Base-by-base conservation (phyloP, 768 basidiomycete species). In the Astraeus odoratus region DNA sequence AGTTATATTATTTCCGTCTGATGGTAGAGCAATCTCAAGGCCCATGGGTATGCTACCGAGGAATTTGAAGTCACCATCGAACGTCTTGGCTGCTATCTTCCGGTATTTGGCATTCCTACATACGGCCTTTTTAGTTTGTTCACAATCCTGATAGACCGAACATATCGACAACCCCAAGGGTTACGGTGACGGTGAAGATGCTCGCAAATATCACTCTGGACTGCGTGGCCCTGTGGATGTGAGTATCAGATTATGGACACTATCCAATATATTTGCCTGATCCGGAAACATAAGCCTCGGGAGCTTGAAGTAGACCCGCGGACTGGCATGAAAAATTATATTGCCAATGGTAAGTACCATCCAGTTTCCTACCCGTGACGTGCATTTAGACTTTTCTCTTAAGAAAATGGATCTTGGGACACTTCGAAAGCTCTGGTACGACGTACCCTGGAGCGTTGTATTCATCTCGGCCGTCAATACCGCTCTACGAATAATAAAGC, bases 321-420 rank as follows among this genome's bases (percentile, higher is more conserved):
- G 12, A 88, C 86, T 0, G 94, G 92, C 2, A 94, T 97, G 92
- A 94, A 94, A 71, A 97, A 93, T 54, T 90, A 89, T 63, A 93
- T 94, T 48, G 88, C 88, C 0, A 94, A 93, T 61, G 79, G 80
- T 77, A 47, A 9, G 55, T 33, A 24, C 16, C 15, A 18, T n/a
- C 19, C n/a, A 22, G 16, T 15, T 24, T 8, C 24, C 22, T 3
- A n/a, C 8, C 1, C 15, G 25, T 24, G 19, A 8, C n/a, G 29
- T 8, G 10, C 4, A 19, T 27, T n/a, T 35, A 19, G n/a, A 10
- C 9, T 15, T 19, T 15, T 7, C 13, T 1, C 29, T 8, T 22
- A 51, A 80, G 85, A 87, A 50, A 63, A 72, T 18, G 84, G 86
- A 5, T 48, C 58, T n/a, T 97, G 93, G 93, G 89, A 91, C 51